A percentile compares a stretch with the other conserved stretches of the same genome.
phyloP scores from a whole-genome alignment of 2,329 filamentous ascomycete species.

The Teratosphaeria gauchensis region DNA sequence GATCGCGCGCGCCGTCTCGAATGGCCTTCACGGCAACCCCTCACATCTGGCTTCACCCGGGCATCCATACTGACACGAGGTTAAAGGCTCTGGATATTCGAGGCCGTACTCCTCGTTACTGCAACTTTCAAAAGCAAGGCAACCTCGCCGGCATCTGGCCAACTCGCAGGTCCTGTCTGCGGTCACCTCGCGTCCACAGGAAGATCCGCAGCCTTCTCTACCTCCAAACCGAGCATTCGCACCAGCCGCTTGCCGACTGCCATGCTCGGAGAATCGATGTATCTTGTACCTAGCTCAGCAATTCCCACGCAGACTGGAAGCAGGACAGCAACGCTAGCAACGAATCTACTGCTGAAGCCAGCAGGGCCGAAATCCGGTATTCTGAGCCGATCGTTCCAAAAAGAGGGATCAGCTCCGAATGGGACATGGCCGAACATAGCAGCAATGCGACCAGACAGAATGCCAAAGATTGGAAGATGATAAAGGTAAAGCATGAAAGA shows the following conservation, averaged over 20 bases:
- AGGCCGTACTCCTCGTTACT: neutral
- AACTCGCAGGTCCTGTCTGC: neutral
- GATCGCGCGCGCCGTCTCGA: neutral
- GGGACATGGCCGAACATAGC: neutral
- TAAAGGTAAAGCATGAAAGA: slow-evolving; percentile 56
- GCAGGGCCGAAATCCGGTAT: neutral
- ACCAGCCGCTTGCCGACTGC: neutral
- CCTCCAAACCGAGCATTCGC: neutral
- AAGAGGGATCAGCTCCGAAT: neutral
- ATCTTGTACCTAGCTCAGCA: neutral
- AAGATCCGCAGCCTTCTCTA: neutral
- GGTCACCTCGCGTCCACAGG: neutral
- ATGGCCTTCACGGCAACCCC: neutral
- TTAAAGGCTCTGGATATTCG: neutral
- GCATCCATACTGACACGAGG: neutral
- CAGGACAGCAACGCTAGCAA: neutral
- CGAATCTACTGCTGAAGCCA: neutral
- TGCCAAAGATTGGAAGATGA: slow-evolving; percentile 48
- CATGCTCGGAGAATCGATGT: neutral
- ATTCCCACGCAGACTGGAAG: neutral
- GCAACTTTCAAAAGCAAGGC: neutral
- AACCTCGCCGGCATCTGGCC: neutral
- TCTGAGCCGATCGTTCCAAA: neutral
- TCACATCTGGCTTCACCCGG: neutral
- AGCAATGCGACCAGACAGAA: neutral